Evolutionary conservation across 2,329 filamentous ascomycete species (phyloP).

Genomic region (Exophiala oligosperma): DNA sequence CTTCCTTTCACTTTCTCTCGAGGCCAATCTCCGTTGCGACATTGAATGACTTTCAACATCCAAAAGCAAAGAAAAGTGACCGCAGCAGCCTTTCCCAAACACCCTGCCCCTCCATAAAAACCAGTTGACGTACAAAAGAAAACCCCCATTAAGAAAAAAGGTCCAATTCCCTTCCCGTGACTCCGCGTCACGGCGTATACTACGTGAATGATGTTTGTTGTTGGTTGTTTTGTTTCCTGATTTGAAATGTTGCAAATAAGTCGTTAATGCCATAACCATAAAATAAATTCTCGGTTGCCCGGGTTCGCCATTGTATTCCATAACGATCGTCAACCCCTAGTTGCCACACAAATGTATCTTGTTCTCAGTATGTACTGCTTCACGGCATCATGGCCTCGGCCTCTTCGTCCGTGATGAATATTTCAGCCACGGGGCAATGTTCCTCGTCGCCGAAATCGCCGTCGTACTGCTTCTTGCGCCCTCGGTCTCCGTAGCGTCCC

Average conservation of each 20-base stretch:
- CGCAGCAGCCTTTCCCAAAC: too few relatives aligned
- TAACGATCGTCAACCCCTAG: not conserved
- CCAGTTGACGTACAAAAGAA: not conserved
- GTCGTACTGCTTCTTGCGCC: conserved; percentile 29
- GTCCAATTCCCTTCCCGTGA: not conserved
- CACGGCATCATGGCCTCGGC: conserved; percentile 27
- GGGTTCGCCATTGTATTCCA: not conserved
- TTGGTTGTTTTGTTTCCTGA: too few relatives aligned
- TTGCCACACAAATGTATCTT: not conserved
- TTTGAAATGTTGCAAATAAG: too few relatives aligned
- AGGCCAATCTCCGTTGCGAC: not conserved
- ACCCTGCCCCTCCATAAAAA: not conserved
- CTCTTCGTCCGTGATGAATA: conserved; percentile 32
- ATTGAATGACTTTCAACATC: too few relatives aligned
- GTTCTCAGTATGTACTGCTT: not conserved
- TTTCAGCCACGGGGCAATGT: conserved; percentile 29
- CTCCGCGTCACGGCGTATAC: not conserved
- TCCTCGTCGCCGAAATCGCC: conserved; percentile 30
- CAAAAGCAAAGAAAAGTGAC: too few relatives aligned
- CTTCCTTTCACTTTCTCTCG: too few relatives aligned
- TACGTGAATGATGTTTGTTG: not conserved
- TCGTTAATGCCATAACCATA: not conserved
- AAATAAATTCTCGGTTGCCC: too few relatives aligned
- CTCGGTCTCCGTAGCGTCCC: conserved; percentile 26
- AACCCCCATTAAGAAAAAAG: not conserved